Conservation (phyloP, 202 grass and related monocot genomes). For the Miscanthus sacchariflorus region DNA sequence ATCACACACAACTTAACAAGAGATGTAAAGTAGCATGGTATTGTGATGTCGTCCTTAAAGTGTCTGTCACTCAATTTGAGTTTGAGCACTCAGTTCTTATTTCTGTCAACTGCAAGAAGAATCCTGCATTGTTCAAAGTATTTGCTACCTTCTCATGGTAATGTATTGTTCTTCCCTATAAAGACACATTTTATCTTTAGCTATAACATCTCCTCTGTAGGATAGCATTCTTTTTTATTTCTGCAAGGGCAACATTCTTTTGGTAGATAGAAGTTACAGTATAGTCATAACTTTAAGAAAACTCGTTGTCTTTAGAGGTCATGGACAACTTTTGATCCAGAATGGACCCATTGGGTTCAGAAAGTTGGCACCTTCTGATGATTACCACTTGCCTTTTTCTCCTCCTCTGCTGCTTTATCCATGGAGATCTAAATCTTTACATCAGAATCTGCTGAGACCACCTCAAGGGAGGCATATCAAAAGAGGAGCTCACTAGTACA, state of each 20-base stretch:
- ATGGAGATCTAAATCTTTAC: slow-evolving; percentile 52
- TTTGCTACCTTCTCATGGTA: slow-evolving; percentile 26
- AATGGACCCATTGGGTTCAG: slow-evolving; percentile 40
- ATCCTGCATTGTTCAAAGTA: slow-evolving; percentile 38
- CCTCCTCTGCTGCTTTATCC: slow-evolving; percentile 43
- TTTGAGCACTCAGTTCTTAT: slow-evolving; percentile 41
- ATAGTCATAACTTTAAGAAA: slow-evolving; percentile 49
- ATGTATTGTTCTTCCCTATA: not conserved
- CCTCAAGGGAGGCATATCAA: slow-evolving; percentile 53
- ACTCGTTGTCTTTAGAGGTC: slow-evolving; percentile 29
- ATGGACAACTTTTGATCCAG: slow-evolving; percentile 32
- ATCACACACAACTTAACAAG: not conserved
- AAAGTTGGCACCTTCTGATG: slow-evolving; percentile 62
- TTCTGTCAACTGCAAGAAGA: slow-evolving; percentile 31
- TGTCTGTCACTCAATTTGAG: slow-evolving; percentile 11
- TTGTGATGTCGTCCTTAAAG: not conserved
- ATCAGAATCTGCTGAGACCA: slow-evolving; percentile 61
- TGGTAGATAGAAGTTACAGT: slow-evolving; percentile 27
- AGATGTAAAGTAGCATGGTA: slow-evolving; percentile 23
- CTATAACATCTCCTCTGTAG: slow-evolving; percentile 14
- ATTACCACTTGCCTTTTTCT: slow-evolving; percentile 45
- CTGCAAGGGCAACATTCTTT: slow-evolving; percentile 36
- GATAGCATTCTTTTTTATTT: slow-evolving; percentile 39
- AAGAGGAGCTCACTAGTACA: slow-evolving; percentile 40
- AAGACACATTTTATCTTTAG: slow-evolving; percentile 33